Evolutionary conservation across 225 moss, liverwort and hornwort species (phyloP).

Genomic region (Ulota crispa): DNA sequence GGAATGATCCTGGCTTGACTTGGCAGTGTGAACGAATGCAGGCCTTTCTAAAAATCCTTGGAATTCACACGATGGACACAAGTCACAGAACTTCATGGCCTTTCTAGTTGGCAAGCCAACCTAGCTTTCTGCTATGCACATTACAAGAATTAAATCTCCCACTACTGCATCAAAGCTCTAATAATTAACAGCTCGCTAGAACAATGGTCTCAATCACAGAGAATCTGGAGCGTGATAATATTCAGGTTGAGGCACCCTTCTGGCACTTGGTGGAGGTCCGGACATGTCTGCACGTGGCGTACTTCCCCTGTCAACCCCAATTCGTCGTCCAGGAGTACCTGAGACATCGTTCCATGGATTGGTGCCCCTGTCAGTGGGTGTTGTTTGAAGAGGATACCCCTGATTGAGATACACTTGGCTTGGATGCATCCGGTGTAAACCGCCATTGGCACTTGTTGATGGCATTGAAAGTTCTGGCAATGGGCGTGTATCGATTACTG

Average conservation of each 20-base stretch:
- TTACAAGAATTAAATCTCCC: not conserved
- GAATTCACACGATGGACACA: not conserved
- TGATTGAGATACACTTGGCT: conserved; percentile 38
- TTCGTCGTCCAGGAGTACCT: conserved; percentile 48
- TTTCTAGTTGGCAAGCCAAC: not conserved
- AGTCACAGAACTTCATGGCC: not conserved
- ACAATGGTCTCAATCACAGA: conserved; percentile 20
- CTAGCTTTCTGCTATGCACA: not conserved
- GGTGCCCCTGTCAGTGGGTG: conserved; percentile 47
- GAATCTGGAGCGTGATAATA: conserved; percentile 60
- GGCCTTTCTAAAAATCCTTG: not conserved
- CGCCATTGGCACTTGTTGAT: conserved; percentile 48
- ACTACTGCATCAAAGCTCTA: conserved; percentile 7
- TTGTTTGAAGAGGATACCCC: conserved; percentile 40
- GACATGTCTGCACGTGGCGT: conserved; percentile 46
- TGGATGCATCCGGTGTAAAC: conserved; percentile 34
- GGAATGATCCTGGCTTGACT: not conserved
- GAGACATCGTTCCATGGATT: conserved; percentile 52
- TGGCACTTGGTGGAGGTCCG: conserved; percentile 41
- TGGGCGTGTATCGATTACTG: conserved; percentile 25
- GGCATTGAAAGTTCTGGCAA: conserved; percentile 38
- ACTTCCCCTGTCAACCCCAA: conserved; percentile 40
- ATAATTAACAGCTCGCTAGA: conserved; percentile 9
- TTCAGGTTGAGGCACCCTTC: conserved; percentile 47
- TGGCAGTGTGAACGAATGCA: not conserved